Evolutionary conservation across 2,329 filamentous ascomycete genomes (phyloP).

Genomic region (Nemania abortiva): DNA sequence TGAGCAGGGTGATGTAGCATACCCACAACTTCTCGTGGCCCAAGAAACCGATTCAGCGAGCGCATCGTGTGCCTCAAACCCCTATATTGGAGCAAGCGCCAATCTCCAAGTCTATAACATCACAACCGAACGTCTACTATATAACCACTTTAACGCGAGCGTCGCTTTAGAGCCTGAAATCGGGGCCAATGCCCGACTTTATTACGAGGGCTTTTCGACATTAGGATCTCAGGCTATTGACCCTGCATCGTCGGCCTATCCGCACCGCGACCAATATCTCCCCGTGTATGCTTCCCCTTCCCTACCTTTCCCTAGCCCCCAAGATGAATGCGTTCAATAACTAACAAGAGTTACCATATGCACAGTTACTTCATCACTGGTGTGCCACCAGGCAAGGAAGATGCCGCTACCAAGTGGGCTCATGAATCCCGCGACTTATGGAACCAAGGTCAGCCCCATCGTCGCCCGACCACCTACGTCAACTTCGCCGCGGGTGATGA

Average conservation of each 20-base stretch:
- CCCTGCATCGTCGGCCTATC: constrained; percentile 9
- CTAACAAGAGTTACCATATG: too few relatives aligned
- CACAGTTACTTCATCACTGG: too few relatives aligned
- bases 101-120: background rate
- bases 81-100: background rate
- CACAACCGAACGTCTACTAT: background rate
- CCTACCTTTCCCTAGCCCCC: too few relatives aligned
- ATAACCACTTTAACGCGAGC: background rate
- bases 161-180: background rate
- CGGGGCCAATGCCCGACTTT: background rate
- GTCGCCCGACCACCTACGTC: constrained; percentile 35
- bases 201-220: constrained; percentile 3
- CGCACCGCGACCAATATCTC: constrained; percentile 3
- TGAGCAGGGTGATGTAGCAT: background rate
- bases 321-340: too few relatives aligned
- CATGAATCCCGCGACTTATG: constrained; percentile 29
- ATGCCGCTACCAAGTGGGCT: background rate
- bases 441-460: constrained; percentile 38
- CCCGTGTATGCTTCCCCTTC: background rate
- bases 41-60: background rate
- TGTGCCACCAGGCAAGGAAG: too few relatives aligned
- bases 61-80: background rate
- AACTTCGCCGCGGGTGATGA: constrained; percentile 46
- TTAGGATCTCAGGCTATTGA: background rate
- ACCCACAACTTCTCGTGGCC: background rate